phyloP scores from a whole-genome alignment of 768 basidiomycete genomes.

The Russula emetica region DNA sequence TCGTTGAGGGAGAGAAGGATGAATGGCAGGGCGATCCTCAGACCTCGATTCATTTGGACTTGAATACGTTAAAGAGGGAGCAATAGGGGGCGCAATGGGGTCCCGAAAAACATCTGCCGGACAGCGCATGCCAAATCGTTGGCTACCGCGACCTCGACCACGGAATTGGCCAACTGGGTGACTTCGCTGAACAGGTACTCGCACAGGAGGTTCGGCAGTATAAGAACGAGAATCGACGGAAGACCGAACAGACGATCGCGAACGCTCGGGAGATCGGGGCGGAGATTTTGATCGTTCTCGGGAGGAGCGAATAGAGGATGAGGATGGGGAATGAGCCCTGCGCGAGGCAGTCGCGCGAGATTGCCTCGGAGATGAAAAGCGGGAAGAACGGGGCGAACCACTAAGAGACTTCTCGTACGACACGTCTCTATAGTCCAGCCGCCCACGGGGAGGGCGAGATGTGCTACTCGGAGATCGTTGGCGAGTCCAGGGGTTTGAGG shows the following conservation, averaged over 20 bases:
- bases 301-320: slow-evolving; percentile 33
- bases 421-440: slow-evolving; percentile 19
- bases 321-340: slow-evolving; percentile 29
- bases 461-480: slow-evolving; percentile 15
- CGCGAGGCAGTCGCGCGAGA: slow-evolving; percentile 20
- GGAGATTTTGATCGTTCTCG: slow-evolving; percentile 38
- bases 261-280: slow-evolving; percentile 20
- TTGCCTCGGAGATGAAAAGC: slow-evolving; percentile 27
- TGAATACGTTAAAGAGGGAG: slow-evolving; percentile 5
- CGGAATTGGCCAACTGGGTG: slow-evolving; percentile 19
- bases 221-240: slow-evolving; percentile 50
- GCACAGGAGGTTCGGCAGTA: slow-evolving; percentile 16
- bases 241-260: slow-evolving; percentile 50
- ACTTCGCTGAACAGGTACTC: slow-evolving; percentile 17
- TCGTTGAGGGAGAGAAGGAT: slow-evolving; percentile 25
- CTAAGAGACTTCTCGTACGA: slow-evolving; percentile 22
- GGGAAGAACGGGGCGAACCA: slow-evolving; percentile 24
- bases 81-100: background rate
- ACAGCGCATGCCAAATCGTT: slow-evolving; percentile 8
- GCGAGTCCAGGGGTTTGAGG: slow-evolving; percentile 15
- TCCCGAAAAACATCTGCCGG: slow-evolving; percentile 14
- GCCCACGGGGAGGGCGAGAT: slow-evolving; percentile 23
- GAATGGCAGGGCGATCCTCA: slow-evolving; percentile 18
- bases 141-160: slow-evolving; percentile 7
- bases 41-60: slow-evolving; percentile 11